Conservation (phyloP, 2,329 filamentous ascomycete genomes). For the Fusarium sp. region DNA sequence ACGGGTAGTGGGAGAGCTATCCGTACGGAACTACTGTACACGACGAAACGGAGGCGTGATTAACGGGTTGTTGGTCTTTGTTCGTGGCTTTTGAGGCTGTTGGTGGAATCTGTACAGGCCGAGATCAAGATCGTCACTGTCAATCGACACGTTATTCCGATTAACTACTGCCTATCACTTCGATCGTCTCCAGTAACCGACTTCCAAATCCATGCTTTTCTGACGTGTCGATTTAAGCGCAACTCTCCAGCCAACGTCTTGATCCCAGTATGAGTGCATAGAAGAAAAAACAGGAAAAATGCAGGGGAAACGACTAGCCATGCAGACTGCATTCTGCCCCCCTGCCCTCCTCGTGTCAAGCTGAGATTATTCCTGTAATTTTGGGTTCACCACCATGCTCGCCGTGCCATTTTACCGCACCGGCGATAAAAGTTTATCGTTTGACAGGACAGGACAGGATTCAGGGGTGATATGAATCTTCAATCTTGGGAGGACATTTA, state of each 20-base stretch:
- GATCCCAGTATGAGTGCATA: background rate
- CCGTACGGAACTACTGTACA: background rate
- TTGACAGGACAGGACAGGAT: background rate
- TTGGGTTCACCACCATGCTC: background rate
- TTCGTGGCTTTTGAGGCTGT: background rate
- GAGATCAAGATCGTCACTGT: background rate
- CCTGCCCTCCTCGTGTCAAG: background rate
- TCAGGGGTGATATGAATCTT: background rate
- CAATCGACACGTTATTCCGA: background rate
- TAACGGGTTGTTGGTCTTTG: background rate
- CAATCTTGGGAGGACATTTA: background rate
- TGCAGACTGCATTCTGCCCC: background rate
- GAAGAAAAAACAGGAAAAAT: background rate
- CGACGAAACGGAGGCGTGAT: too few relatives aligned
- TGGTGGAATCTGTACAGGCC: background rate
- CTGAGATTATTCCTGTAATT: background rate
- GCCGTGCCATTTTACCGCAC: background rate
- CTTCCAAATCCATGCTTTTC: background rate
- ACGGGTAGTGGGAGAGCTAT: background rate
- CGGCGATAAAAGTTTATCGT: background rate
- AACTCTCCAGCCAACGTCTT: background rate
- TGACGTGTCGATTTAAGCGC: conserved; percentile 7
- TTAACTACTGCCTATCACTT: background rate
- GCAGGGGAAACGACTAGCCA: conserved; percentile 5
- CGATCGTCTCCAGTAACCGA: background rate